Evolutionary conservation across 2,329 filamentous ascomycete genomes (phyloP), one percentile per base, ranked within the genome.

Genomic region (Ophiocordyceps camponoti-leonardi): DNA sequence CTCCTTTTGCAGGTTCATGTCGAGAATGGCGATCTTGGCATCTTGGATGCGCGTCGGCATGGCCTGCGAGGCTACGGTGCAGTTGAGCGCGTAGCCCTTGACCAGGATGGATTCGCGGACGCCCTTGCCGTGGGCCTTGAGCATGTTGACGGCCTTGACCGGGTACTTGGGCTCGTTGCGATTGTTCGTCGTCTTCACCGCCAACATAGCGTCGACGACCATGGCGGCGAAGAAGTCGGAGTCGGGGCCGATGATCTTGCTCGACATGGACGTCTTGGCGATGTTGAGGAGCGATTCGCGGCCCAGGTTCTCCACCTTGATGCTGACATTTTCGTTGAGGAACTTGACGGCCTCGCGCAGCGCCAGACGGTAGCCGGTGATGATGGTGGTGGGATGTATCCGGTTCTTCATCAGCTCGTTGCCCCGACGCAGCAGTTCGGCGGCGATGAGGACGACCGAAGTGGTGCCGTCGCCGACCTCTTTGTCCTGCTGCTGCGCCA

Each of bases 391-490:
- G 47, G 92, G 93, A 69, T 98, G 92, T 77, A 98, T 98, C 64
- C 88, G 85, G 77, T 96, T 98, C 75, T 92, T 95, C 84, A 96
- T 93, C 53, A 98, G 77, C 69, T 98, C 92, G 71, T 98, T 98
- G 51, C 81, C 92, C 66, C 92, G 77, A 62, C 84, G 79, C 59
- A 98, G 72, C 53, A 98, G 81, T 71, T 98, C 92, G 49, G 92
- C 86, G 45, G 92, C 92, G 64, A 98, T 95, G 55, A 98, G 77
- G 48, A 98, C 92, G 44, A 98, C 92, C 43, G 90, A 96, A 20
- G 92, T 98, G 43, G 92, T 98, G 56, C 92, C 92, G 69, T 98
- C 92, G 57, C 92, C 92, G 46, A 98, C 92, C 67, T 98, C 92
- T 72, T 93, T 95, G 64, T 98, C 92, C 68, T 98, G 92, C 67